Conservation (phyloP, 129 eudicot species). For the Calendula officinalis region DNA sequence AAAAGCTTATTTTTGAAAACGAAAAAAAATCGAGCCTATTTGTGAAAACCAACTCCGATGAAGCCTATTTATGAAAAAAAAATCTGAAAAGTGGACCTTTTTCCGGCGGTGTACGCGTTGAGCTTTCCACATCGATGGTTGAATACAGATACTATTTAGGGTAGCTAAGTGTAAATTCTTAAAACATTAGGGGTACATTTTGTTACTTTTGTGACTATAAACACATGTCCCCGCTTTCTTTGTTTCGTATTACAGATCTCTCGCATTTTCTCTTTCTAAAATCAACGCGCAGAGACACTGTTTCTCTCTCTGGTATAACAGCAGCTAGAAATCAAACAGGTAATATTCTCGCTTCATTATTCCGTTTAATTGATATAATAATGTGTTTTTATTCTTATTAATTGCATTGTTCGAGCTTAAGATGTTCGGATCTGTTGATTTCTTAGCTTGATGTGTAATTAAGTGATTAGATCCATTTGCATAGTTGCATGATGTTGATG, state of each 20-base stretch:
- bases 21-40: too few relatives aligned
- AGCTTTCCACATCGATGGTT: too few relatives aligned
- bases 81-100: too few relatives aligned
- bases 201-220: slow-evolving; percentile 26
- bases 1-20: too few relatives aligned
- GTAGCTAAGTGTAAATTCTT: background rate
- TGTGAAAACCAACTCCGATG: too few relatives aligned
- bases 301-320: background rate
- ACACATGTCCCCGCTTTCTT: slow-evolving; percentile 40
- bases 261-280: slow-evolving; percentile 18
- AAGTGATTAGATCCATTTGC: slow-evolving; percentile 25
- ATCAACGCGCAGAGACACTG: slow-evolving; percentile 21
- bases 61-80: too few relatives aligned
- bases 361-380: background rate
- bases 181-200: background rate
- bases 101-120: too few relatives aligned
- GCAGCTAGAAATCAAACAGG: slow-evolving; percentile 21
- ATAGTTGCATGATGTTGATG: background rate
- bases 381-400: background rate
- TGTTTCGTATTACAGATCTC: slow-evolving; percentile 31
- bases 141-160: background rate
- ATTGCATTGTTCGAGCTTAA: slow-evolving; percentile 15
- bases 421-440: slow-evolving; percentile 23
- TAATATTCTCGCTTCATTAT: slow-evolving; percentile 10
- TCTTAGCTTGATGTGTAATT: background rate